Evolutionary conservation across 2,329 filamentous ascomycete species (phyloP).

Genomic region (Emericellopsis cladophorae): DNA sequence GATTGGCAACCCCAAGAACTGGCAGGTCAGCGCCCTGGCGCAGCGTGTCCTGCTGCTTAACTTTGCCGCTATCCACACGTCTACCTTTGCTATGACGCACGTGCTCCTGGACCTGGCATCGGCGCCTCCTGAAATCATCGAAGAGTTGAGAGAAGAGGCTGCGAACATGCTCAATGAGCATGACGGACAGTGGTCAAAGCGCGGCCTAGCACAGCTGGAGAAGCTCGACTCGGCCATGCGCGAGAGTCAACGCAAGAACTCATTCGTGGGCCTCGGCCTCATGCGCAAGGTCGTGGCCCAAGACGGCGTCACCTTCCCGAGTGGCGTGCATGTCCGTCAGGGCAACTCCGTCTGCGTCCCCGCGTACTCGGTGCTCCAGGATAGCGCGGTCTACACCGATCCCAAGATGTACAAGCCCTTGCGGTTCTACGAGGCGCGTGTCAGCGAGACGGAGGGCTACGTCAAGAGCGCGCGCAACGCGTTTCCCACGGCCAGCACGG

Average conservation of each 20-base stretch:
- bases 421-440: conserved; percentile 30
- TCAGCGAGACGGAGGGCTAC: conserved; percentile 9
- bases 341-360: conserved; percentile 15
- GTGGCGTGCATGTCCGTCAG: conserved; percentile 17
- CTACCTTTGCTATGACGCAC: conserved; percentile 19
- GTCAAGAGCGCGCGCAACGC: conserved; percentile 12
- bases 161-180: conserved; percentile 10
- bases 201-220: conserved; percentile 16
- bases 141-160: conserved; percentile 21
- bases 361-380: conserved; percentile 17
- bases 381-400: conserved; percentile 18
- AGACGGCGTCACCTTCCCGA: conserved; percentile 17
- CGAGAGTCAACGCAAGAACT: conserved; percentile 23
- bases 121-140: conserved; percentile 21
- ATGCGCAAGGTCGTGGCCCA: conserved; percentile 9
- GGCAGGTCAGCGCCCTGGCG: conserved; percentile 10
- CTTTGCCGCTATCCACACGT: conserved; percentile 25
- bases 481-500: conserved; percentile 20
- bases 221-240: conserved; percentile 27
- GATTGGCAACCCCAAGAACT: conserved; percentile 11
- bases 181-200: conserved; percentile 15
- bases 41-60: conserved; percentile 17
- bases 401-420: conserved; percentile 29
- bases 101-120: conserved; percentile 29
- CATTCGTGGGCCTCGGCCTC: conserved; percentile 14